Evolutionary conservation across 1,139 yeast genomes (phyloP).

Genomic region (Arxiozyma bovina): DNA sequence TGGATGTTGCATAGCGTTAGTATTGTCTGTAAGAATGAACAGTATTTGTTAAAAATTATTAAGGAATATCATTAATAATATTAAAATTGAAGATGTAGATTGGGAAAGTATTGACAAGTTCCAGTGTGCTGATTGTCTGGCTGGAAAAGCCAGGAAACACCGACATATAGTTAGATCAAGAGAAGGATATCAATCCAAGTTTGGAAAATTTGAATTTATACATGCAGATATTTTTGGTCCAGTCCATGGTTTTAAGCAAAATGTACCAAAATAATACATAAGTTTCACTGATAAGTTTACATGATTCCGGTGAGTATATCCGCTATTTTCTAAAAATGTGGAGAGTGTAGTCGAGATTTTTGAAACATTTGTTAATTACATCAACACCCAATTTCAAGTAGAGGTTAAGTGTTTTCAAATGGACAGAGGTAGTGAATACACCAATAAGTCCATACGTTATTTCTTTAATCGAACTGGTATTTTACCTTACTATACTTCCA

Average conservation of each 20-base stretch:
- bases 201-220: constrained; percentile 5
- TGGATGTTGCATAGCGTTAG: no score
- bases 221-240: constrained; percentile 12
- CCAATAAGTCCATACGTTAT: constrained; percentile 1
- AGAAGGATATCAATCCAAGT: constrained; percentile 4
- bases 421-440: constrained; percentile 11
- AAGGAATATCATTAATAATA: neutral
- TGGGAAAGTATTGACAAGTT: neutral
- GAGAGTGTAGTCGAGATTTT: no score
- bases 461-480: constrained; percentile 8
- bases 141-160: constrained; percentile 6
- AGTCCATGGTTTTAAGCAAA: neutral
- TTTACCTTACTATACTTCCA: constrained; percentile 5
- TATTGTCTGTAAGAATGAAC: no score
- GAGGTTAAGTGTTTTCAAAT: constrained; percentile 6
- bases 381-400: constrained; percentile 2
- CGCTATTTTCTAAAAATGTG: no score
- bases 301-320: no score
- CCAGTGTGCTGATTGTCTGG: constrained; percentile 8
- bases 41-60: no score
- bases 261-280: no score
- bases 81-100: neutral
- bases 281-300: no score
- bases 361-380: no score
- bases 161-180: constrained; percentile 7